phyloP scores from a whole-genome alignment of 2,329 filamentous ascomycete species.

The Aspergillus caelatus region DNA sequence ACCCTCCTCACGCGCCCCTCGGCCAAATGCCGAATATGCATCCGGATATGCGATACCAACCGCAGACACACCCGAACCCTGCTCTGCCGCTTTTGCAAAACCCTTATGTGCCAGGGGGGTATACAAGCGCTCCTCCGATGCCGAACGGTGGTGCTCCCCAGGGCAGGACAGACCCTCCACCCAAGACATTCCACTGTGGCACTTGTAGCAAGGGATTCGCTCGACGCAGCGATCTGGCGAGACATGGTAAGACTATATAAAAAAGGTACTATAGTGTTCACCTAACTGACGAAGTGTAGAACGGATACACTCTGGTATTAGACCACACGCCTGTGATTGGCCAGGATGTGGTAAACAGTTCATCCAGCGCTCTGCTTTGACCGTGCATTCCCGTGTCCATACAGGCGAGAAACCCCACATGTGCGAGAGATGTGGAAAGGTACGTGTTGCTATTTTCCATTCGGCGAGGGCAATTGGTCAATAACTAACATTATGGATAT shows the following conservation, averaged over 20 bases:
- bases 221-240: conserved; percentile 85
- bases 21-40: conserved; percentile 55
- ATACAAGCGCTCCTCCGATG: conserved; percentile 50
- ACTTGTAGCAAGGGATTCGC: conserved; percentile 93
- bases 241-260: conserved; percentile 73
- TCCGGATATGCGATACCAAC: conserved; percentile 58
- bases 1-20: conserved; percentile 58
- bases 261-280: neutral
- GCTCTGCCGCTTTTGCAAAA: conserved; percentile 59
- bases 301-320: conserved; percentile 88
- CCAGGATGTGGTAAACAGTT: conserved; percentile 92
- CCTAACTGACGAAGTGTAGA: conserved; percentile 56
- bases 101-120: conserved; percentile 54
- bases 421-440: conserved; percentile 96
- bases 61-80: conserved; percentile 54
- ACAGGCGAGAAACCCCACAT: conserved; percentile 98
- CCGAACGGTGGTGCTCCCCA: conserved; percentile 47
- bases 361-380: conserved; percentile 93
- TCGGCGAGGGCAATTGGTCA: too few species aligned
- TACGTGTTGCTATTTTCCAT: conserved; percentile 46
- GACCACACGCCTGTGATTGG: conserved; percentile 90
- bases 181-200: conserved; percentile 84
- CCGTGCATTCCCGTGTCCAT: conserved; percentile 92
- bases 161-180: conserved; percentile 53
- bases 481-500: conserved; percentile 14